phyloP scores from a whole-genome alignment of 2,329 filamentous ascomycete species.

The Diaporthe sp. region DNA sequence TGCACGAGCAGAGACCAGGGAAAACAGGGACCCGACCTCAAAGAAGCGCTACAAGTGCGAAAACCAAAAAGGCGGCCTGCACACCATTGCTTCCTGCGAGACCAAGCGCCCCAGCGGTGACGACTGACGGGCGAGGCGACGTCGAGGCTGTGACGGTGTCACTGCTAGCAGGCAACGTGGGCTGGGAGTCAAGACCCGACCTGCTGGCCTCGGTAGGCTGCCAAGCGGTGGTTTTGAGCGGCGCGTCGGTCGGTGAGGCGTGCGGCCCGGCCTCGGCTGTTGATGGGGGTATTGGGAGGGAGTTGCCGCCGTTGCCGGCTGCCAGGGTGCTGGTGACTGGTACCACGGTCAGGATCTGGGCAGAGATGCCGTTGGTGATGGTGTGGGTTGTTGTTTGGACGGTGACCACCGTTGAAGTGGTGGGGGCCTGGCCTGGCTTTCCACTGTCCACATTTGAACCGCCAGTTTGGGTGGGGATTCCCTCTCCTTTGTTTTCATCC shows the following conservation, averaged over 20 bases:
- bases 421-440: neutral
- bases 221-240: neutral
- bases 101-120: neutral
- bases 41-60: neutral
- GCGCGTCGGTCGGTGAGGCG: neutral
- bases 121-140: neutral
- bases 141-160: neutral
- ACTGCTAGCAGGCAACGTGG: neutral
- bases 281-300: too few species aligned
- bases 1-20: fast-evolving
- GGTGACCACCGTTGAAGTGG: neutral
- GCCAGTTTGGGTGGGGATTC: neutral
- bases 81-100: neutral
- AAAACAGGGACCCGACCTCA: neutral
- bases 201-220: neutral
- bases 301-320: too few species aligned
- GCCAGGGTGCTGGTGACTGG: neutral
- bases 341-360: neutral
- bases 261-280: too few species aligned
- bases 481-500: neutral
- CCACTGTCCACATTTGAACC: neutral
- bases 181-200: neutral
- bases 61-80: neutral
- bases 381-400: neutral
- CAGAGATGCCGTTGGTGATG: neutral